These are phyloP conservation scores for Hemileccinum impolitum DNA, from an alignment of 768 basidiomycete species.

Conservation along the genomic window DNA sequence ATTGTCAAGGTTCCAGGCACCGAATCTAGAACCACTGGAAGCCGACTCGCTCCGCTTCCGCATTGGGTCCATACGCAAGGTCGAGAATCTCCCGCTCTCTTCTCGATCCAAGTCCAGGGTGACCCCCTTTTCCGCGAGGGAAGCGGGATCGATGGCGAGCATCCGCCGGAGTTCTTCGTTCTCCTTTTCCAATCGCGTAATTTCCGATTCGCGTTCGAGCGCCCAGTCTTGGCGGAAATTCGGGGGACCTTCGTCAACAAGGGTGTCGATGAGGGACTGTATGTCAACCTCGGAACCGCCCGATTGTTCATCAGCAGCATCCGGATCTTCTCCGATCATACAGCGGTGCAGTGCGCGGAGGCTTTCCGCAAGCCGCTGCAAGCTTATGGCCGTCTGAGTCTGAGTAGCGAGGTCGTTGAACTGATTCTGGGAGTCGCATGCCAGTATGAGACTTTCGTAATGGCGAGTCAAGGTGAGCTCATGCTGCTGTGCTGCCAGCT, in stretches of 20 bases:
- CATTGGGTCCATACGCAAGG: conserved; percentile 16
- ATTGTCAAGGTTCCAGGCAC: conserved; percentile 30
- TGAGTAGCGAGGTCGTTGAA: conserved; percentile 56
- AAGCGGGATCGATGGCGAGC: conserved; percentile 68
- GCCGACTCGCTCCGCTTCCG: conserved; percentile 29
- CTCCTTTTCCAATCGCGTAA: conserved; percentile 75
- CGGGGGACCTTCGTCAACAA: conserved; percentile 38
- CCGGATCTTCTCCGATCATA: conserved; percentile 58
- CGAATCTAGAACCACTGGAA: conserved; percentile 20
- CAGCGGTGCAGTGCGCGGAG: conserved; percentile 71
- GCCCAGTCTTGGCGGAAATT: conserved; percentile 75
- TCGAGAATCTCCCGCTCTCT: conserved; percentile 37
- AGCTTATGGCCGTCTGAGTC: conserved; percentile 57
- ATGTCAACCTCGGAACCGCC: conserved; percentile 40
- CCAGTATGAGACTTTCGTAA: conserved; percentile 77
- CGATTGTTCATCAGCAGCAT: conserved; percentile 21
- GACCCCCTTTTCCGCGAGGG: conserved; percentile 51
- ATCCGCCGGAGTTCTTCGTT: conserved; percentile 74
- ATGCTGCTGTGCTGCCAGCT: conserved; percentile 92
- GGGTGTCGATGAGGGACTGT: conserved; percentile 39
- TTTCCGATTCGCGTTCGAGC: conserved; percentile 82
- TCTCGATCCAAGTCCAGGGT: conserved; percentile 46
- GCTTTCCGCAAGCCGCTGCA: conserved; percentile 67
- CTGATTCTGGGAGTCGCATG: conserved; percentile 56
- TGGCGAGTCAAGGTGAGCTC: conserved; percentile 84